phyloP scores from a whole-genome alignment of 31 red algal species.

The Odonthalia washingtoniensis region DNA sequence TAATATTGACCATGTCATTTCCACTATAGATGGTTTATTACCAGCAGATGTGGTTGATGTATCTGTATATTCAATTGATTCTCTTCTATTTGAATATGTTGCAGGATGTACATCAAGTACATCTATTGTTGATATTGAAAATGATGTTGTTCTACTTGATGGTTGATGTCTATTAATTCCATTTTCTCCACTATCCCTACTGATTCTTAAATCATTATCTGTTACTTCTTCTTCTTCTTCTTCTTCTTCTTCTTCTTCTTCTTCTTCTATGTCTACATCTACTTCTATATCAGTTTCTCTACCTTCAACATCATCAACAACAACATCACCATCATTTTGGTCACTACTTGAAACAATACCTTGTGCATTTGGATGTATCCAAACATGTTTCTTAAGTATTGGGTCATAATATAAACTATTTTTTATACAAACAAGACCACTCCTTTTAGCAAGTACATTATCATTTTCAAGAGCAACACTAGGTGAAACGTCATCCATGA shows the following conservation, averaged over 20 bases:
- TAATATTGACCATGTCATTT: slow-evolving; percentile 48
- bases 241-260: too few species aligned
- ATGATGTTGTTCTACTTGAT: slow-evolving; percentile 13
- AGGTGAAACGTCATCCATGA: too few species aligned
- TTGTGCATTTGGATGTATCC: slow-evolving; percentile 44
- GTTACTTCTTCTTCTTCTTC: too few species aligned
- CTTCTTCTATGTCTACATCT: too few species aligned
- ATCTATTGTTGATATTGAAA: slow-evolving; percentile 30
- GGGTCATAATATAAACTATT: not conserved
- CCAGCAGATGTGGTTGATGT: not conserved
- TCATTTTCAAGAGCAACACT: slow-evolving; percentile 29
- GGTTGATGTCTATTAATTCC: too few species aligned
- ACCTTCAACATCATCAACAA: too few species aligned
- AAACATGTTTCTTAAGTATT: not conserved
- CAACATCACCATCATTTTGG: too few species aligned
- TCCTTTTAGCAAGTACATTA: not conserved
- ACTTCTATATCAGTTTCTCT: too few species aligned
- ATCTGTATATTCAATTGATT: too few species aligned
- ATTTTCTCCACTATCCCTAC: too few species aligned
- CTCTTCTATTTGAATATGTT: not conserved
- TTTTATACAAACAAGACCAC: not conserved
- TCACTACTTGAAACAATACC: too few species aligned
- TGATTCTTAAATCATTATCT: too few species aligned
- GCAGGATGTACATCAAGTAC: slow-evolving; percentile 12
- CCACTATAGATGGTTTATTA: slow-evolving; percentile 18